These are phyloP conservation scores for Luffa aegyptiaca DNA, from an alignment of 306 rosid species.

Conservation along the genomic window DNA sequence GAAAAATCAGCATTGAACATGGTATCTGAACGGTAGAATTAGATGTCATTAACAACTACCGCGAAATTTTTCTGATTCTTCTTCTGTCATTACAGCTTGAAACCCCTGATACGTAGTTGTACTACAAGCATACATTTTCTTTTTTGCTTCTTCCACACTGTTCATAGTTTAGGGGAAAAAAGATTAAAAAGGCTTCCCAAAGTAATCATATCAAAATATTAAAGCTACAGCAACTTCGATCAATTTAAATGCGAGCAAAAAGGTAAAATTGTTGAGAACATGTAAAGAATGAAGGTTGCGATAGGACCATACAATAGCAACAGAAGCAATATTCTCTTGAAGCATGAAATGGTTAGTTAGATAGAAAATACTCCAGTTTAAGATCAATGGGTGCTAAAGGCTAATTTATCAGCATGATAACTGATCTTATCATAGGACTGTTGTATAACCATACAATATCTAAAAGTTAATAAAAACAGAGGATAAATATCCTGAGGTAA, in stretches of 20 bases:
- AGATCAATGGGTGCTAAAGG: neutral
- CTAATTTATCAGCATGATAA: neutral
- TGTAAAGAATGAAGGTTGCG: neutral
- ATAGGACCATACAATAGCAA: neutral
- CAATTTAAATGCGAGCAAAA: neutral
- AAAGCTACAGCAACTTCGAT: neutral
- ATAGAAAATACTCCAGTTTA: neutral
- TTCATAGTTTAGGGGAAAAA: constrained; percentile 3
- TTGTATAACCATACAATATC: neutral
- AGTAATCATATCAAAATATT: neutral
- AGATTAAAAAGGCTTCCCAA: neutral
- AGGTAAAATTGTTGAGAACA: neutral
- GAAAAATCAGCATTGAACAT: neutral
- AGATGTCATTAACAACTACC: constrained; percentile 27
- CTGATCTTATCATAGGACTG: neutral
- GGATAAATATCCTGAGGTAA: neutral
- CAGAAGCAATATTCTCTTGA: neutral
- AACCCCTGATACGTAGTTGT: constrained; percentile 76
- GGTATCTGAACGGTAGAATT: neutral
- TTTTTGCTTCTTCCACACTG: constrained; percentile 85
- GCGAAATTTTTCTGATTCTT: constrained; percentile 70
- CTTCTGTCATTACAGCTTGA: constrained; percentile 71
- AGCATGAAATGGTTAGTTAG: neutral
- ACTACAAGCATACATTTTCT: constrained; percentile 81
- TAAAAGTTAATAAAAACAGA: neutral